These are phyloP conservation scores for Rhizomucor miehei DNA, from an alignment of 371 early-diverging fungal species.

Conservation along the genomic window DNA sequence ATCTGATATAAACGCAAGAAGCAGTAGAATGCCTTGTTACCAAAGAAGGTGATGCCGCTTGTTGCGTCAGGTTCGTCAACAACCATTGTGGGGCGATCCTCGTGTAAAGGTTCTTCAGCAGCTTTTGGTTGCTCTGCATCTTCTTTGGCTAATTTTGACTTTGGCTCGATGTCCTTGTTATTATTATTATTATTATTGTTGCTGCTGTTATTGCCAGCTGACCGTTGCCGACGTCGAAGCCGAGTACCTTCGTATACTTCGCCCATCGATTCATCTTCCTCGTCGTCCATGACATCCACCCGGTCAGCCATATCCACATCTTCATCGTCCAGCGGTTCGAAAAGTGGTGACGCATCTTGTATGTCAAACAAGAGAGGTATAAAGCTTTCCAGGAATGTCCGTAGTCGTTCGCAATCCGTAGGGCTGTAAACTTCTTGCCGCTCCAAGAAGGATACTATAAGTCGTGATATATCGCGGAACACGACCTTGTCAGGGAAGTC, in stretches of 20 bases:
- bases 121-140: neutral
- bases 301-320: conserved; percentile 16
- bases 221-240: conserved; percentile 4
- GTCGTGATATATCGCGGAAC: conserved; percentile 66
- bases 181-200: neutral
- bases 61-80: neutral
- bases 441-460: conserved; percentile 57
- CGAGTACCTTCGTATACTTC: conserved; percentile 1
- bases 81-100: neutral
- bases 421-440: conserved; percentile 45
- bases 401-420: conserved; percentile 70
- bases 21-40: conserved; percentile 77
- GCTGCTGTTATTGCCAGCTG: neutral
- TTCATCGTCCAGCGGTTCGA: conserved; percentile 10
- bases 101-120: neutral
- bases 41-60: conserved; percentile 55
- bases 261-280: conserved; percentile 22
- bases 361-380: conserved; percentile 74
- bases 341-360: conserved; percentile 22
- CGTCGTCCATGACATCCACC: conserved; percentile 9
- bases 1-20: conserved; percentile 88
- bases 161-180: neutral
- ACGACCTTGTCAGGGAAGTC: conserved; percentile 60
- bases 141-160: neutral
- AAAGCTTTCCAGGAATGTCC: conserved; percentile 71